phyloP scores from a whole-genome alignment of 805 yeast species.

The Starmerella apis region DNA sequence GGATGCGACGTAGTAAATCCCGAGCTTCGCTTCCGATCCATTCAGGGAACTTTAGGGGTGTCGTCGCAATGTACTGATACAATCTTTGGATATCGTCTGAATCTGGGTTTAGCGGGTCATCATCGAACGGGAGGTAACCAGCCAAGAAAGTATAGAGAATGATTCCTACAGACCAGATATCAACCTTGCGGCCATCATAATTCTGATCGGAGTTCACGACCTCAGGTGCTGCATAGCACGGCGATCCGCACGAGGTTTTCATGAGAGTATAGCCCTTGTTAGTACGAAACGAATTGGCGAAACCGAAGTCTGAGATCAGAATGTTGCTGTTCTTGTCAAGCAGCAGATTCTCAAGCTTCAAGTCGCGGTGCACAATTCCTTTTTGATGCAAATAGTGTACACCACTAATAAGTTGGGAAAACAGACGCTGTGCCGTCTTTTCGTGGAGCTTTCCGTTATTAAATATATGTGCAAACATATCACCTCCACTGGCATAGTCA shows the following conservation, averaged over 20 bases:
- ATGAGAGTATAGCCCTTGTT: conserved; percentile 47
- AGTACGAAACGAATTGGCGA: conserved; percentile 67
- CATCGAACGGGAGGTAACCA: conserved; percentile 95
- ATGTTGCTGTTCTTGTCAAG: conserved; percentile 80
- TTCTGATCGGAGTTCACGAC: conserved; percentile 68
- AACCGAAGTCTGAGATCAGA: conserved; percentile 84
- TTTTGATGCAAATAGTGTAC: conserved; percentile 80
- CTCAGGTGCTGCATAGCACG: conserved; percentile 98
- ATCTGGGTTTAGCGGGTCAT: conserved; percentile 92
- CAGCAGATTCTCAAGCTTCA: conserved; percentile 61
- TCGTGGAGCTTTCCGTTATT: conserved; percentile 82
- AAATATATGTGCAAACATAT: conserved; percentile 82
- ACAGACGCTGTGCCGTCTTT: conserved; percentile 69
- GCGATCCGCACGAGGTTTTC: conserved; percentile 95
- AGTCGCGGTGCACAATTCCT: conserved; percentile 69
- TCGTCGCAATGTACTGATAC: conserved; percentile 81
- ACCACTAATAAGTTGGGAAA: conserved; percentile 89
- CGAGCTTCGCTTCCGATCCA: conserved; percentile 83
- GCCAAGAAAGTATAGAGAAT: conserved; percentile 93
- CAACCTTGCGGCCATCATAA: conserved; percentile 87
- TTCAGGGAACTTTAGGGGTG: conserved; percentile 92
- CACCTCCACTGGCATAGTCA: conserved; percentile 97
- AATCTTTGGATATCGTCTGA: conserved; percentile 86
- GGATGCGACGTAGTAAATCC: conserved; percentile 73
- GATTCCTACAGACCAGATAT: conserved; percentile 95